Evolutionary conservation across 345 rosid genomes (phyloP).

Genomic region (Citrus sinensis): DVS_A1.0 CM039163.1:38231501-38232000

Average conservation of each 20-base stretch:
- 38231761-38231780: slow-evolving; percentile 78
- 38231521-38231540: slow-evolving; percentile 94
- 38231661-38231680: too few relatives aligned
- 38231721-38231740: slow-evolving; percentile 60
- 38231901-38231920: neutral
- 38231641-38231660: neutral
- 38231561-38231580: slow-evolving; percentile 75
- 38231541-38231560: slow-evolving; percentile 93
- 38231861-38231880: too few relatives aligned
- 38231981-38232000: slow-evolving; percentile 84
- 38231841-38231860: too few relatives aligned
- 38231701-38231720: neutral
- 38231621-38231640: neutral
- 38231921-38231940: neutral
- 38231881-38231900: too few relatives aligned
- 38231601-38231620: slow-evolving; percentile 79
- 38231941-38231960: slow-evolving; percentile 47
- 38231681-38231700: neutral
- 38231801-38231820: slow-evolving; percentile 60
- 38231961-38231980: slow-evolving; percentile 80
- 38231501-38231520: slow-evolving; percentile 81
- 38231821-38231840: slow-evolving; percentile 48
- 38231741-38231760: slow-evolving; percentile 62
- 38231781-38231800: slow-evolving; percentile 80
- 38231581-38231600: slow-evolving; percentile 82